These are phyloP conservation scores for Plasmodium yoelii DNA, from an alignment of 169 alveolate species.

Conservation along the genomic window DNA sequence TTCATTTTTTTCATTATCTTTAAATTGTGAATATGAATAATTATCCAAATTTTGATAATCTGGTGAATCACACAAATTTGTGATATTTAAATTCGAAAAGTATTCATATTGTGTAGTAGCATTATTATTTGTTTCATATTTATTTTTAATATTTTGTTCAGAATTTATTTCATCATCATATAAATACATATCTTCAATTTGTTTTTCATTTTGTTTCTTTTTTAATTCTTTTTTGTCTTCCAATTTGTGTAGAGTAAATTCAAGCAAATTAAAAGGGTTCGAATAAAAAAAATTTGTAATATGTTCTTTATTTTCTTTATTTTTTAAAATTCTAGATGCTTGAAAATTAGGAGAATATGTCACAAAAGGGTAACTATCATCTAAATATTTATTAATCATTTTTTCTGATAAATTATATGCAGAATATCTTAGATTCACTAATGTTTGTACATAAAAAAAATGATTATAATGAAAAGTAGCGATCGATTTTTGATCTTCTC, in stretches of 20 bases:
- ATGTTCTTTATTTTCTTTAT: not conserved
- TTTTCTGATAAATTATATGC: constrained; percentile 20
- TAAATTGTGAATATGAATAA: too few species aligned
- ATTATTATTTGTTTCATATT: too few species aligned
- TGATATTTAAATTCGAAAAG: too few species aligned
- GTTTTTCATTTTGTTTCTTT: too few species aligned
- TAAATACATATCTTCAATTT: too few species aligned
- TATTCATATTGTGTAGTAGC: too few species aligned
- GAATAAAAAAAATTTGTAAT: not conserved
- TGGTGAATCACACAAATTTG: too few species aligned
- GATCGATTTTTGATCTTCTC: constrained; percentile 24
- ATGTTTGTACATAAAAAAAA: constrained; percentile 70
- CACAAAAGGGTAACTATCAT: constrained; percentile 55
- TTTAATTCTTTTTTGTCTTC: not conserved
- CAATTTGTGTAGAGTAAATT: not conserved
- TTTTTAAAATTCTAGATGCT: constrained; percentile 26
- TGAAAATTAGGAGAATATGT: constrained; percentile 53
- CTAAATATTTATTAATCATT: constrained; percentile 40
- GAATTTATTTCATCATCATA: too few species aligned
- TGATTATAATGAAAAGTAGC: constrained; percentile 35
- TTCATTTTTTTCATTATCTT: too few species aligned
- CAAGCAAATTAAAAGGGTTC: not conserved
- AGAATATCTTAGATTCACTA: constrained; percentile 39
- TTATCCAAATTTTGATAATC: too few species aligned
- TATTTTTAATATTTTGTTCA: too few species aligned